A percentile compares a stretch with the other conserved stretches of the same genome.
phyloP scores from a whole-genome alignment of 176 grass and related monocot genomes.

The Phoenix dactylifera region DNA sequence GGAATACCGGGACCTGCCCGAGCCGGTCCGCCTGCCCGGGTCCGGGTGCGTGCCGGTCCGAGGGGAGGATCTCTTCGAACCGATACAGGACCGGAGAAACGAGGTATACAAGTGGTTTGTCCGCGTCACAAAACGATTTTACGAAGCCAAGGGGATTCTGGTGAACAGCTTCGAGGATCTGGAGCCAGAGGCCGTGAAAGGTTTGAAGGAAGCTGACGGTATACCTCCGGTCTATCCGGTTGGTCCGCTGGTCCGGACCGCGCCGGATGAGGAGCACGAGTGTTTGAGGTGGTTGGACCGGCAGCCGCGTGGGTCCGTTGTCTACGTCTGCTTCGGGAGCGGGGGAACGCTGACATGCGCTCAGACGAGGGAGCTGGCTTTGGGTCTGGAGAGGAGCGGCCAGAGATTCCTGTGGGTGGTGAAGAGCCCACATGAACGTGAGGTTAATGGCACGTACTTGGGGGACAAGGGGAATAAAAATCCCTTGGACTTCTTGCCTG shows the following conservation, averaged over 20 bases:
- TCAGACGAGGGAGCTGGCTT: conserved; percentile 1
- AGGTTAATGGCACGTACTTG: no score
- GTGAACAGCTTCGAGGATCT: conserved; percentile 14
- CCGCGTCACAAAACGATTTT: neutral
- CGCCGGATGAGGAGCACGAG: neutral
- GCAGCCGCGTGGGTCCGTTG: neutral
- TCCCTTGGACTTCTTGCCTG: neutral
- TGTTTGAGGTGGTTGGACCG: conserved; percentile 9
- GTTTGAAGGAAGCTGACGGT: neutral
- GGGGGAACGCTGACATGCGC: neutral
- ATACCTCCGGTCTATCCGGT: neutral
- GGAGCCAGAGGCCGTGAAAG: conserved; percentile 4
- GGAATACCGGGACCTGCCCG: conserved; percentile 44
- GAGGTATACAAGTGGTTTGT: conserved; percentile 8
- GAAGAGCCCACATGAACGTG: neutral
- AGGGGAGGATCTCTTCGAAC: conserved; percentile 25
- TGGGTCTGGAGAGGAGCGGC: conserved; percentile 11
- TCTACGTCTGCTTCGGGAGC: conserved; percentile 2
- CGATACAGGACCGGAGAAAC: conserved; percentile 24
- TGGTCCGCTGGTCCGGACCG: neutral
- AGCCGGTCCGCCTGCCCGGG: conserved; percentile 28
- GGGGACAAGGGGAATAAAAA: neutral
- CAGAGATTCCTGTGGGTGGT: conserved; percentile 7
- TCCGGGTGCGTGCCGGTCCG: conserved; percentile 40
- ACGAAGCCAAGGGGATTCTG: conserved; percentile 6